These are phyloP conservation scores for Testicularia cyperi DNA, from an alignment of 1,284 basidiomycete species.

Conservation along the genomic window DNA sequence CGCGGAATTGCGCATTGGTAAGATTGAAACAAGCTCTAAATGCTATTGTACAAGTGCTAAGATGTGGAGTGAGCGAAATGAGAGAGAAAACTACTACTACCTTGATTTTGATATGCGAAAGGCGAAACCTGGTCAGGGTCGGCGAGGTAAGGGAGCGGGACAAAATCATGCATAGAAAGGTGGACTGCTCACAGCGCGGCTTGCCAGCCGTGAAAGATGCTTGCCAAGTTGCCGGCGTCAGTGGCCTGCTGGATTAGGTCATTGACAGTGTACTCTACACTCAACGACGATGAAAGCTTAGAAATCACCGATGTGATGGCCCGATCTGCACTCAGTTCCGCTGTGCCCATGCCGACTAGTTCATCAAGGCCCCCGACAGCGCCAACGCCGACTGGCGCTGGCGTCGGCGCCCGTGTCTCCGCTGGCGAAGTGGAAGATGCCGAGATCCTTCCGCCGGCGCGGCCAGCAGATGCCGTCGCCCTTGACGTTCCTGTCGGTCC, in stretches of 20 bases:
- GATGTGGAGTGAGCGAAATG: too few species aligned
- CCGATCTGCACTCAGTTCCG: conserved; percentile 83
- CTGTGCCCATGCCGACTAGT: conserved; percentile 61
- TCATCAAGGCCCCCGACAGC: conserved; percentile 1
- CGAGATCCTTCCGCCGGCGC: too few species aligned
- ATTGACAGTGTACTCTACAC: conserved; percentile 90
- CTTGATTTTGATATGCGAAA: too few species aligned
- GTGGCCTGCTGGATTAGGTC: conserved; percentile 87
- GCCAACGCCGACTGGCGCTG: too few species aligned
- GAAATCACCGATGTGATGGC: conserved; percentile 66
- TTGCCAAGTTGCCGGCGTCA: conserved; percentile 73
- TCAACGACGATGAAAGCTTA: conserved; percentile 81
- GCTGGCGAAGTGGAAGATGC: too few species aligned
- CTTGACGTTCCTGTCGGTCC: not conserved
- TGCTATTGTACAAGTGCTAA: too few species aligned
- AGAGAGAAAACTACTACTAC: too few species aligned
- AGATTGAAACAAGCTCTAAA: too few species aligned
- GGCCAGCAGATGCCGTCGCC: not conserved
- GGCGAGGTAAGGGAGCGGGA: too few species aligned
- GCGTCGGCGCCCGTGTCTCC: not conserved
- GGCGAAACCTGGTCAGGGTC: too few species aligned
- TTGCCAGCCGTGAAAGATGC: conserved; percentile 67
- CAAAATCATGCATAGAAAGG: too few species aligned
- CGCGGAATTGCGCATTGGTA: too few species aligned
- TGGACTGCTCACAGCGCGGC: conserved; percentile 23